Evolutionary conservation across 179 eudicot genomes (phyloP).

Genomic region (Beta macrorhiza): DNA sequence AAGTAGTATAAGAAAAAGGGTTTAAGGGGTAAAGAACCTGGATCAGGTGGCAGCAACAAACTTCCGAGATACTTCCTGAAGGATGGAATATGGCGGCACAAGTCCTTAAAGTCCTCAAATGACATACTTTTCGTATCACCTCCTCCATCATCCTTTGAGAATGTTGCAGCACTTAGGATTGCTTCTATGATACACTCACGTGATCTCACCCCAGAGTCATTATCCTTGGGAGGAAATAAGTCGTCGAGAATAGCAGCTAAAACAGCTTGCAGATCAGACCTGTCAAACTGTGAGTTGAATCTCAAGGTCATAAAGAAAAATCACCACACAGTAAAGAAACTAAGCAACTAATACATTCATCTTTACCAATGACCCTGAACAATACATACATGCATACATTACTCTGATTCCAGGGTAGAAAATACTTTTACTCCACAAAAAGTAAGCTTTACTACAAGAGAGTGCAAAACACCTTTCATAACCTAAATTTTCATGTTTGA

Average conservation of each 20-base stretch:
- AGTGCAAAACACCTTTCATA: background rate
- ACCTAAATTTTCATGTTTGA: background rate
- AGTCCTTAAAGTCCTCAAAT: slow-evolving; percentile 63
- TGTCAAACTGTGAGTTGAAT: slow-evolving; percentile 48
- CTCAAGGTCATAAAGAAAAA: slow-evolving; percentile 32
- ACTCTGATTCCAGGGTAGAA: background rate
- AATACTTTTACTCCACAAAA: background rate
- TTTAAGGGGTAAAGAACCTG: slow-evolving; percentile 42
- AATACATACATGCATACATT: background rate
- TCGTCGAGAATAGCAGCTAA: slow-evolving; percentile 54
- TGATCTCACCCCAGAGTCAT: slow-evolving; percentile 41
- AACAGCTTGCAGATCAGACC: slow-evolving; percentile 79
- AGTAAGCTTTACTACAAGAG: background rate
- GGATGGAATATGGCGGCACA: slow-evolving; percentile 68
- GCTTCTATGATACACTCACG: slow-evolving; percentile 33
- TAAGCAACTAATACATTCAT: background rate
- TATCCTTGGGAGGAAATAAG: slow-evolving; percentile 40
- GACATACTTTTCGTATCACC: slow-evolving; percentile 53
- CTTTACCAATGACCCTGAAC: background rate
- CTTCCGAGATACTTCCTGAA: slow-evolving; percentile 71
- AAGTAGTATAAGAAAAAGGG: background rate
- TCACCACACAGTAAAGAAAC: slow-evolving; percentile 11
- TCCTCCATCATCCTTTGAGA: slow-evolving; percentile 44
- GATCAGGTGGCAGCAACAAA: slow-evolving; percentile 59
- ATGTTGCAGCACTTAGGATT: slow-evolving; percentile 55